Conservation (phyloP, 164 flowering plant genomes). For the Liquidambar formosana region DNA sequence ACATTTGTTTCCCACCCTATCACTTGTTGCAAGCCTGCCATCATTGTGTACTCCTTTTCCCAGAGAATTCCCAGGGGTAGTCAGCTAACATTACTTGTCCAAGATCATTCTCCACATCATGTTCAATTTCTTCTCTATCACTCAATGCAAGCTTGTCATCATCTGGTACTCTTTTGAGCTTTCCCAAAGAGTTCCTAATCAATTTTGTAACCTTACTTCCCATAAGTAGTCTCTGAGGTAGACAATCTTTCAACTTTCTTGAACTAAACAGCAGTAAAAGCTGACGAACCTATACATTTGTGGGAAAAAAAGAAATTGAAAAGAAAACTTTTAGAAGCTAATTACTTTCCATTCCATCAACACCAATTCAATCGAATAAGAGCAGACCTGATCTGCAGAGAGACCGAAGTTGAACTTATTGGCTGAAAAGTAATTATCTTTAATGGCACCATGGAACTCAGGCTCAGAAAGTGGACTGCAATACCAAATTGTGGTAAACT, state of each 20-base stretch:
- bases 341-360: not conserved
- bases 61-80: not conserved
- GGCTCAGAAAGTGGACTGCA: slow-evolving; percentile 61
- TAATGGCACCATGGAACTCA: slow-evolving; percentile 57
- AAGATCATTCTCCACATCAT: not conserved
- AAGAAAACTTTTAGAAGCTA: not conserved
- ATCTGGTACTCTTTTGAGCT: not conserved
- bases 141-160: not conserved
- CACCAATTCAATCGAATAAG: not conserved
- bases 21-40: not conserved
- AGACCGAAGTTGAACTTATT: slow-evolving; percentile 62
- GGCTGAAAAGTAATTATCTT: slow-evolving; percentile 59
- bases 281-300: slow-evolving; percentile 35
- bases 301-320: slow-evolving; percentile 2
- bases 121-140: not conserved
- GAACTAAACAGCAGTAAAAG: slow-evolving; percentile 39
- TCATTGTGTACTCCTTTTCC: slow-evolving; percentile 1
- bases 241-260: slow-evolving; percentile 24
- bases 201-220: not conserved
- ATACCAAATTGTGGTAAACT: slow-evolving; percentile 40
- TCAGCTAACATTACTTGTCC: not conserved
- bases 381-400: slow-evolving; percentile 42
- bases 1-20: slow-evolving; percentile 9
- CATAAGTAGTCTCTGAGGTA: slow-evolving; percentile 11
- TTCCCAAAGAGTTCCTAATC: not conserved